A percentile compares a stretch with the other conserved stretches of the same genome.
These are phyloP conservation scores for Conringia planisiliqua DNA, from an alignment of 345 rosid genomes.

Conservation along the genomic window DNA sequence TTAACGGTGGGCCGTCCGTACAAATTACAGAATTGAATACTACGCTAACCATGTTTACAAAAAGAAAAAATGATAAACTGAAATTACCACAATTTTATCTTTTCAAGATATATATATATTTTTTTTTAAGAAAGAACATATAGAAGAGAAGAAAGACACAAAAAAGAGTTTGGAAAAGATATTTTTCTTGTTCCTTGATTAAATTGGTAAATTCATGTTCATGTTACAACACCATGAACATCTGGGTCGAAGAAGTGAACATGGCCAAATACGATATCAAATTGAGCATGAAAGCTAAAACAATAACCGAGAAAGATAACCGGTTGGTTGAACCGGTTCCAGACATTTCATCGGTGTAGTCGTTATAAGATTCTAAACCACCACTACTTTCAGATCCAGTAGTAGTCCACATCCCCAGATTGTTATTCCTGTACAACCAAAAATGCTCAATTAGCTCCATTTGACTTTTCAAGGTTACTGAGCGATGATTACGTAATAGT, in stretches of 20 bases:
- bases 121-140: too few relatives aligned
- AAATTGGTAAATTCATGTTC: conserved; percentile 10
- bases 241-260: conserved; percentile 21
- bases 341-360: conserved; percentile 52
- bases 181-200: conserved; percentile 17
- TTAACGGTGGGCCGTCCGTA: too few relatives aligned
- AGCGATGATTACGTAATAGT: not conserved
- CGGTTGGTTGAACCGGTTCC: conserved; percentile 35
- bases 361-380: conserved; percentile 34
- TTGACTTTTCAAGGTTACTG: conserved; percentile 3
- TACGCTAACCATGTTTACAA: not conserved
- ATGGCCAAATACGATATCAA: conserved; percentile 36
- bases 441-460: conserved; percentile 18
- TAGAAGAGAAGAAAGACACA: not conserved
- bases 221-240: conserved; percentile 45
- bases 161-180: conserved; percentile 5
- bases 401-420: conserved; percentile 72
- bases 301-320: conserved; percentile 20
- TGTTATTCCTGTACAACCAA: conserved; percentile 59
- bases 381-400: conserved; percentile 45
- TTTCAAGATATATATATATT: not conserved
- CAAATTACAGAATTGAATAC: too few relatives aligned
- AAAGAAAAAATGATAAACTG: not conserved
- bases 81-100: not conserved
- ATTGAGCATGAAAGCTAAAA: conserved; percentile 29